Base-by-base conservation (phyloP, 2,329 filamentous ascomycete species). In the Microcyclospora tardicrescens region DNA sequence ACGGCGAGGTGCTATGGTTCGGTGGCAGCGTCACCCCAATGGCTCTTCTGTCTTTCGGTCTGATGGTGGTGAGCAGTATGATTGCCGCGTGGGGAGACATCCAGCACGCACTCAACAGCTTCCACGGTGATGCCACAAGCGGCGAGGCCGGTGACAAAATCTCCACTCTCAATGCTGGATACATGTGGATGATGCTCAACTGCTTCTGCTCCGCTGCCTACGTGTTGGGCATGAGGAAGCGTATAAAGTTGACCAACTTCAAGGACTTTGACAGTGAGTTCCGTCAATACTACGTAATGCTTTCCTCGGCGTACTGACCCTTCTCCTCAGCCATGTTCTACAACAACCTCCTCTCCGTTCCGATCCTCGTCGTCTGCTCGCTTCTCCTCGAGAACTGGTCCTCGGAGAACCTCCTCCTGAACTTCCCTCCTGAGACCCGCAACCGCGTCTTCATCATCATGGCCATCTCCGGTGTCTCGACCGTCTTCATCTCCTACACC, bases 191-290 rank as follows among this genome's bases (percentile, higher is more conserved):
- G 87, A 72, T 85, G 53, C 69, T 94, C 65, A 98, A 98, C 64
- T 94, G 94, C 55, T 76, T 96, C 60, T 95, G 86, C 71, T 89
- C 84, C 19, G 85, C 91, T 2, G 76, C 84, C 15, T 96, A 93
- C 55, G 71, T 96, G 34, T 67, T 98, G 47, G 76, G 82, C 51
- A 96, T 95, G 89, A 81, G 91, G 60, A 96, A 96, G 73, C 81
- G 93, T 49, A 96, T 98, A 62, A 96, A 96, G 79, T 77, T 93
- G 66, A 95, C 93, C 70, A 95, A 94, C 72, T 96, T 98, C 68
- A 95, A 94, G 73, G 91, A 96, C 62, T 96, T 93, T 71, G 91
- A 98, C 63, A 94, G 89, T 95, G 73, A 66, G 89, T 78, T 24
- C 32, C 32, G 33, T 33, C 12, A 13, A 10, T 31, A 10, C 33